A percentile compares a stretch with the other conserved stretches of the same genome.
phyloP scores from a whole-genome alignment of 2,329 filamentous ascomycete species.

The Fusarium mundagurra region DNA sequence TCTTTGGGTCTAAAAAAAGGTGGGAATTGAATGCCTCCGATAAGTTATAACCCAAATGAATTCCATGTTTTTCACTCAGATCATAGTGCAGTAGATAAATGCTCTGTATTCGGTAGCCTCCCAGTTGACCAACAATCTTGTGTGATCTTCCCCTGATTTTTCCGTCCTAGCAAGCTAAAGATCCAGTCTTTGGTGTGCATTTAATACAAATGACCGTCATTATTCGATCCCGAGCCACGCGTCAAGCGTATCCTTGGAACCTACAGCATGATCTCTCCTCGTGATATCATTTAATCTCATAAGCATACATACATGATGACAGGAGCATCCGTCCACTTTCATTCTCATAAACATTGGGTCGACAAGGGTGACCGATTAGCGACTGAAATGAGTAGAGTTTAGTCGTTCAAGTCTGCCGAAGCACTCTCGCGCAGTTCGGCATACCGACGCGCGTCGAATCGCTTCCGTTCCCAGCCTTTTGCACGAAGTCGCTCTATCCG shows the following conservation, averaged over 20 bases:
- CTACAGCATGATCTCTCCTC: conserved; percentile 7
- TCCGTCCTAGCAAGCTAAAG: conserved; percentile 8
- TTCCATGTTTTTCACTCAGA: background rate
- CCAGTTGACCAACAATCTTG: background rate
- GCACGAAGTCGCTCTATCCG: conserved; percentile 65
- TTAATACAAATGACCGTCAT: background rate
- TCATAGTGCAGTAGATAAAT: background rate
- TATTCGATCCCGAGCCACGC: background rate
- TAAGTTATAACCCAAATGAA: background rate
- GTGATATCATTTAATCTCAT: conserved; percentile 31
- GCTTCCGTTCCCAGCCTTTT: conserved; percentile 64
- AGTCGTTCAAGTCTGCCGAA: conserved; percentile 58
- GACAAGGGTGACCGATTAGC: background rate
- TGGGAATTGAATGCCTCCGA: background rate
- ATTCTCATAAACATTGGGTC: background rate
- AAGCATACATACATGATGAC: conserved; percentile 18
- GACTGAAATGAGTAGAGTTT: background rate
- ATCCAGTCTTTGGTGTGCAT: conserved; percentile 26
- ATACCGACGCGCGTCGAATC: conserved; percentile 65
- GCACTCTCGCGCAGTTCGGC: conserved; percentile 62
- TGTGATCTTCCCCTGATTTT: background rate
- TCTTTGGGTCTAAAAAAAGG: background rate
- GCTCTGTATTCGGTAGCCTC: conserved; percentile 26
- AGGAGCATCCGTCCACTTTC: background rate
- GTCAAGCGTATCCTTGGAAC: conserved; percentile 3